phyloP scores from a whole-genome alignment of 768 basidiomycete species.

The Russula virescens region DNA sequence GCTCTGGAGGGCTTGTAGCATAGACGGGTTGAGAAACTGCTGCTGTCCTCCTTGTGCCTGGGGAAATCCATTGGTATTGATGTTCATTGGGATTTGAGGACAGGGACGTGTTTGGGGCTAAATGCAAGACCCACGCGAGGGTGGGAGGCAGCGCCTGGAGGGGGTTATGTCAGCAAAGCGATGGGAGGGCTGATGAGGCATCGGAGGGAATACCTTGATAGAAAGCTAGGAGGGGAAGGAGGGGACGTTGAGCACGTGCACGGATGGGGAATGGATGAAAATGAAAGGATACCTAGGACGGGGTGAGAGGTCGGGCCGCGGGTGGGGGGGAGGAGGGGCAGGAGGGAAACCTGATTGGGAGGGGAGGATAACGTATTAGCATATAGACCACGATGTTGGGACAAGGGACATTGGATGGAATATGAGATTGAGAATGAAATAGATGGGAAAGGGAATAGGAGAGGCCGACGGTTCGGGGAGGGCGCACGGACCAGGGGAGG shows the following conservation, averaged over 20 bases:
- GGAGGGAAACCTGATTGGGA: slow-evolving; percentile 15
- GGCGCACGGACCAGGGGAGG: slow-evolving; percentile 18
- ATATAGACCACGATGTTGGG: slow-evolving; percentile 5
- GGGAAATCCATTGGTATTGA: slow-evolving; percentile 20
- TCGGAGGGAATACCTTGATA: slow-evolving; percentile 15
- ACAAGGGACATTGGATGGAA: slow-evolving; percentile 10
- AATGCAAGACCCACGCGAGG: slow-evolving; percentile 3
- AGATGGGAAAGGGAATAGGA: slow-evolving; percentile 11
- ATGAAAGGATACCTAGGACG: neutral
- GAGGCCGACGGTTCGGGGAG: slow-evolving; percentile 14
- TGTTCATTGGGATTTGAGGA: slow-evolving; percentile 17
- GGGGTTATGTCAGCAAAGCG: slow-evolving; percentile 11
- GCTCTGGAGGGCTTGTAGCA: slow-evolving; percentile 19
- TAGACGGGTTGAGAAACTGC: slow-evolving; percentile 15
- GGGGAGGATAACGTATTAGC: slow-evolving; percentile 10
- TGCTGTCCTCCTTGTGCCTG: slow-evolving; percentile 21
- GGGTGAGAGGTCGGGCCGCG: slow-evolving; percentile 4
- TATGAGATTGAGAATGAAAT: slow-evolving; percentile 1
- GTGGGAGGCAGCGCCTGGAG: slow-evolving; percentile 1
- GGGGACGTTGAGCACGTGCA: slow-evolving; percentile 17
- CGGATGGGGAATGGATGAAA: slow-evolving; percentile 10
- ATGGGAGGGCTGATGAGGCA: neutral
- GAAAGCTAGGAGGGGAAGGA: neutral
- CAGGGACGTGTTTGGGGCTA: neutral
- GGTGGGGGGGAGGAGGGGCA: neutral